Evolutionary conservation across 1,284 basidiomycete species (phyloP).

Genomic region (Mrakiaceae sp.): DNA sequence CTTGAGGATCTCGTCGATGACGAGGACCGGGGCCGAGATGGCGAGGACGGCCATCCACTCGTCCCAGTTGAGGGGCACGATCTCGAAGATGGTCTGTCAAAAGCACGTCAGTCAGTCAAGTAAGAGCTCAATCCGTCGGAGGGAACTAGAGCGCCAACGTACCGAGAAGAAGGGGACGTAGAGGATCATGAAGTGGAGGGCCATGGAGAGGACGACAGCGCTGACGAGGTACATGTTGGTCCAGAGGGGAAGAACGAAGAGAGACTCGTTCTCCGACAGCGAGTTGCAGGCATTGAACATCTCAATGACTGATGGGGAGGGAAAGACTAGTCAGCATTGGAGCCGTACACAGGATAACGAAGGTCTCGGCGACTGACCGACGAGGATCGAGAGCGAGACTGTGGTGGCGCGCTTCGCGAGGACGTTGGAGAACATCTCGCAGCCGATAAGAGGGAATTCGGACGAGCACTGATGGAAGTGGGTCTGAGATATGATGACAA

Average conservation of each 20-base stretch:
- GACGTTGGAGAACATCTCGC: constrained; percentile 81
- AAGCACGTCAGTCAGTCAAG: too few species aligned
- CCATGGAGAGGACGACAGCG: constrained; percentile 81
- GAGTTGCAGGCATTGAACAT: constrained; percentile 99
- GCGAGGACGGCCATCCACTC: constrained; percentile 94
- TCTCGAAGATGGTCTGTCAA: constrained; percentile 68
- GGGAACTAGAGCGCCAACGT: constrained; percentile 29
- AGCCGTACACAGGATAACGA: neutral
- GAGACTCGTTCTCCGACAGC: constrained; percentile 90
- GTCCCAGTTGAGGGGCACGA: constrained; percentile 75
- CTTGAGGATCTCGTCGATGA: constrained; percentile 87
- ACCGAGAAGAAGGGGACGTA: constrained; percentile 91
- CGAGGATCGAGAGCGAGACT: constrained; percentile 87
- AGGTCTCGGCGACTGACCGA: constrained; percentile 40
- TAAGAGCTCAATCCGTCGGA: too few species aligned
- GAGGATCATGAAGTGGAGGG: constrained; percentile 81
- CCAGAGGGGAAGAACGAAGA: constrained; percentile 81
- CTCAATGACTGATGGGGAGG: constrained; percentile 51
- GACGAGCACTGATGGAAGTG: constrained; percentile 84
- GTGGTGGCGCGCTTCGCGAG: constrained; percentile 83
- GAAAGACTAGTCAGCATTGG: neutral
- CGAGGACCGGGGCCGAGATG: constrained; percentile 76
- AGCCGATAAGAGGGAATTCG: constrained; percentile 78
- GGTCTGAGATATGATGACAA: constrained; percentile 45
- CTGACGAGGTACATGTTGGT: constrained; percentile 83